A percentile compares a stretch with the other conserved stretches of the same genome.
These are phyloP conservation scores for Vitis hybrid DNA, from an alignment of 177 flowering plant genomes.

Conservation along the genomic window DNA sequence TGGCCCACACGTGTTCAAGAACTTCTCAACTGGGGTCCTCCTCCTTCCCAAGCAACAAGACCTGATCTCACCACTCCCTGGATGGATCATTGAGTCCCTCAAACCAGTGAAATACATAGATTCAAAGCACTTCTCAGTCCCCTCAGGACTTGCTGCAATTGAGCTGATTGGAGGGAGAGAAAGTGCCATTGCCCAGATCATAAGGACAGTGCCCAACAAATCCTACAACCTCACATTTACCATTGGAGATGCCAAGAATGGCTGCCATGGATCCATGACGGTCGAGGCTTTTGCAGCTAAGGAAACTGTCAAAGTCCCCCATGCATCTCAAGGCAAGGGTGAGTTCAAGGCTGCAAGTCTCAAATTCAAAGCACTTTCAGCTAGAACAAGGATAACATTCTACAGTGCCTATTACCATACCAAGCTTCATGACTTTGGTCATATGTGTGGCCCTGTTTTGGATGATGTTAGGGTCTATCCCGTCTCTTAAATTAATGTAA, in stretches of 20 bases:
- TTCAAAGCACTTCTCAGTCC: conserved; percentile 27
- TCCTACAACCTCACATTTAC: conserved; percentile 29
- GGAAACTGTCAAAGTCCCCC: conserved; percentile 20
- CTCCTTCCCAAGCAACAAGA: conserved; percentile 23
- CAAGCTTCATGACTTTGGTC: conserved; percentile 26
- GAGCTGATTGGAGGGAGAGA: conserved; percentile 34
- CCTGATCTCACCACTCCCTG: conserved; percentile 30
- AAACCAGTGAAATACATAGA: conserved; percentile 36
- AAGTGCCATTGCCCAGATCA: conserved; percentile 31
- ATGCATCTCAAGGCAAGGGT: conserved; percentile 21
- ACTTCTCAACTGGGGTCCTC: conserved; percentile 32
- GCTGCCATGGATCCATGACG: conserved; percentile 34
- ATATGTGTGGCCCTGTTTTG: conserved; percentile 34
- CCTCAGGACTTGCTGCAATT: conserved; percentile 19
- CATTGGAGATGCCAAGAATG: conserved; percentile 37
- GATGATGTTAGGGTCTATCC: conserved; percentile 29
- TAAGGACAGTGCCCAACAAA: conserved; percentile 22
- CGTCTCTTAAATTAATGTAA: background rate
- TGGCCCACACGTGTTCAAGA: conserved; percentile 33
- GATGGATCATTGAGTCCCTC: conserved; percentile 37
- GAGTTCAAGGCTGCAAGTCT: conserved; percentile 18
- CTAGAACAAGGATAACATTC: conserved; percentile 29
- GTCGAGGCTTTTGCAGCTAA: conserved; percentile 31
- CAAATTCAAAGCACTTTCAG: conserved; percentile 20
- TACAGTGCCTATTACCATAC: conserved; percentile 30